A percentile compares a stretch with the other conserved stretches of the same genome.
phyloP scores from a whole-genome alignment of 768 basidiomycete species.

The Tulasnella sp. region DNA sequence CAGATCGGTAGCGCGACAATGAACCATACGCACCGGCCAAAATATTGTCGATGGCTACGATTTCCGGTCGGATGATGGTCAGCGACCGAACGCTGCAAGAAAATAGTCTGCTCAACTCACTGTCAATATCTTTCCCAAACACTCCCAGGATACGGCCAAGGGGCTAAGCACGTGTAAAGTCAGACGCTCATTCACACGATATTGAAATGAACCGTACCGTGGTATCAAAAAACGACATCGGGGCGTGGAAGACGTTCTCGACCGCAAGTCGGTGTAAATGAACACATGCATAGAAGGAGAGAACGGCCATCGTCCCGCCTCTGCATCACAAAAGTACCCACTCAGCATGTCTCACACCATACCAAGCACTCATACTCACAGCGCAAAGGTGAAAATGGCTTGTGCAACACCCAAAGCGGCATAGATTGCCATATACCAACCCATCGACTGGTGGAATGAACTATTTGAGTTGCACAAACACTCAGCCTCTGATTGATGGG shows the following conservation, averaged over 20 bases:
- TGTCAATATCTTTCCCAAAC: constrained; percentile 56
- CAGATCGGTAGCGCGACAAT: neutral
- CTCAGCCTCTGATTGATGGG: constrained; percentile 31
- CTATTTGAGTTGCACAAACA: constrained; percentile 37
- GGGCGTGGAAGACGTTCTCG: constrained; percentile 49
- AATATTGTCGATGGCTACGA: constrained; percentile 44
- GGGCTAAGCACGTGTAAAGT: constrained; percentile 30
- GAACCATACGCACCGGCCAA: constrained; percentile 35
- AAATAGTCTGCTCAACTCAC: constrained; percentile 26
- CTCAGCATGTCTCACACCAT: neutral
- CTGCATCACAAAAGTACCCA: neutral
- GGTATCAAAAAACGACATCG: constrained; percentile 69
- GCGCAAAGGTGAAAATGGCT: constrained; percentile 42
- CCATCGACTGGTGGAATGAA: constrained; percentile 37
- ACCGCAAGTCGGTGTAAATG: constrained; percentile 50
- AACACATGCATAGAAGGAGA: constrained; percentile 42
- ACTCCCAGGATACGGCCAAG: constrained; percentile 48
- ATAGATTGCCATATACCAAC: constrained; percentile 55
- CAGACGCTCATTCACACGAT: neutral
- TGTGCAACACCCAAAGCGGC: constrained; percentile 49
- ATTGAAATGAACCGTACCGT: constrained; percentile 32
- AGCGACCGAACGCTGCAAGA: neutral
- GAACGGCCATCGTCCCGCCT: constrained; percentile 21
- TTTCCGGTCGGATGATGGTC: neutral
- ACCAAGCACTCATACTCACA: constrained; percentile 30